These are phyloP conservation scores for Lactarius vividus DNA, from an alignment of 768 basidiomycete genomes.

Conservation along the genomic window DNA sequence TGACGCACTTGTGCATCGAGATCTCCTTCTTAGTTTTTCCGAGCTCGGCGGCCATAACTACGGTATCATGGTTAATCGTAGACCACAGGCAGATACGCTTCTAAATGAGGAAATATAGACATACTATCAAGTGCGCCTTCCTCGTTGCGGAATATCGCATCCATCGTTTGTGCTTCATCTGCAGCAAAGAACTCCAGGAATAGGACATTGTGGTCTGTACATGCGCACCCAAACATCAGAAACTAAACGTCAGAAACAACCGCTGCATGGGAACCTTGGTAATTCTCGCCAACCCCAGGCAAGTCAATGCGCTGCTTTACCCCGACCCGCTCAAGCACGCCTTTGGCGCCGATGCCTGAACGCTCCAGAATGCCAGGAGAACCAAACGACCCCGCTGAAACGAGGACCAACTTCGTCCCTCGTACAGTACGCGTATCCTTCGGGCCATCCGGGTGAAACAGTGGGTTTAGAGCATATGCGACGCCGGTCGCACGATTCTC, in stretches of 20 bases:
- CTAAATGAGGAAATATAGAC: background rate
- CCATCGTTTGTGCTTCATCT: conserved; percentile 27
- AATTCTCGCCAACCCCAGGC: conserved; percentile 42
- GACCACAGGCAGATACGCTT: background rate
- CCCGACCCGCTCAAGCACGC: conserved; percentile 32
- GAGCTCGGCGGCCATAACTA: conserved; percentile 39
- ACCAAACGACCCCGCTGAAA: conserved; percentile 42
- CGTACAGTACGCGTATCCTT: conserved; percentile 25
- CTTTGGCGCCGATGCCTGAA: conserved; percentile 42
- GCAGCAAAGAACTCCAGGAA: conserved; percentile 21
- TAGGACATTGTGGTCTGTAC: conserved; percentile 22
- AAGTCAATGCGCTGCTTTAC: conserved; percentile 36
- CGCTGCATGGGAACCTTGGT: conserved; percentile 33
- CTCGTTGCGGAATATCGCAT: conserved; percentile 24
- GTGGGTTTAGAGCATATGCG: conserved; percentile 35
- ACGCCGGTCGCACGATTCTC: conserved; percentile 40
- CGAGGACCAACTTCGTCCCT: conserved; percentile 39
- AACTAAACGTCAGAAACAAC: too few relatives aligned
- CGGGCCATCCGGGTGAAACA: conserved; percentile 28
- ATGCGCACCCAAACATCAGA: conserved; percentile 3
- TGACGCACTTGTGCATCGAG: conserved; percentile 48
- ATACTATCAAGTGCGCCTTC: conserved; percentile 23
- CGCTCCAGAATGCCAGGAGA: conserved; percentile 54
- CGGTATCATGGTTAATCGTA: background rate
- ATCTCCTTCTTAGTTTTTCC: conserved; percentile 43